Evolutionary conservation across 805 yeast genomes (phyloP).

Genomic region (Grigorovia transvaalensis): DNA sequence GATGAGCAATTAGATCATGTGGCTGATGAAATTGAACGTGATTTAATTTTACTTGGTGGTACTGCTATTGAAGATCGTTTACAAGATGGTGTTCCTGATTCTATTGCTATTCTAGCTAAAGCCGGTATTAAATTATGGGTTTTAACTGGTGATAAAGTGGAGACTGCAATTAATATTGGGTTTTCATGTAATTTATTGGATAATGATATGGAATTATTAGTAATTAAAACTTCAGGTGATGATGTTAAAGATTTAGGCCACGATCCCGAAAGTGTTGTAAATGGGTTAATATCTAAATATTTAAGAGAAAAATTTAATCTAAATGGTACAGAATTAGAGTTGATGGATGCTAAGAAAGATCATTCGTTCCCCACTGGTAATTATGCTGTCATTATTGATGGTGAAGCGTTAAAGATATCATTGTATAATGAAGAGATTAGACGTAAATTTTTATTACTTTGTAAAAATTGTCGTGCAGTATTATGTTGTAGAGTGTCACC

Average conservation of each 20-base stretch:
- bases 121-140: conserved; percentile 86
- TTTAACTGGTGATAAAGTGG: conserved; percentile 81
- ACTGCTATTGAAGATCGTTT: conserved; percentile 80
- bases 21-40: conserved; percentile 63
- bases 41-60: conserved; percentile 61
- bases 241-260: conserved; percentile 38
- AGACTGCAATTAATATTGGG: conserved; percentile 80
- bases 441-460: conserved; percentile 54
- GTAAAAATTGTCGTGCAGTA: conserved; percentile 75
- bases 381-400: conserved; percentile 67
- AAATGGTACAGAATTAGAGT: conserved; percentile 49
- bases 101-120: conserved; percentile 54
- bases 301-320: conserved; percentile 45
- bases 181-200: conserved; percentile 72
- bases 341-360: conserved; percentile 40
- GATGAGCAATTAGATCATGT: conserved; percentile 66
- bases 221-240: conserved; percentile 41
- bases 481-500: conserved; percentile 85
- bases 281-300: conserved; percentile 41
- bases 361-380: conserved; percentile 63
- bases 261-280: conserved; percentile 34
- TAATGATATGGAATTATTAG: conserved; percentile 64
- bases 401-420: conserved; percentile 59
- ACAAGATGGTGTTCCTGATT: conserved; percentile 81
- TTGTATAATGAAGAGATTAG: conserved; percentile 34